phyloP scores from a whole-genome alignment of 139 green algal genomes.

The Chlorella ohadii region DNA sequence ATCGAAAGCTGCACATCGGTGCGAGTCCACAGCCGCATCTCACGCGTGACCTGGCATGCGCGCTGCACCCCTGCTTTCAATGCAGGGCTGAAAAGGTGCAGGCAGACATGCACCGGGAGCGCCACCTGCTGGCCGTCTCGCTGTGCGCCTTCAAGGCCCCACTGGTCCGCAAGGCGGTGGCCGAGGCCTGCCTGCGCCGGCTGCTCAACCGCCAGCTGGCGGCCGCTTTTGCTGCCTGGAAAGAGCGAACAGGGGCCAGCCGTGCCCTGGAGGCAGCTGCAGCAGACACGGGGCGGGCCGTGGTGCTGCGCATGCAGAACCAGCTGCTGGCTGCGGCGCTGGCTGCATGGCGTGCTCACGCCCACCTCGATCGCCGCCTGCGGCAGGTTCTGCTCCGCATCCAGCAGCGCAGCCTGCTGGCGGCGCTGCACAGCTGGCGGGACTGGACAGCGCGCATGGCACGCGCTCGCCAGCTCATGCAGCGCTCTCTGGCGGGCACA shows the following conservation, averaged over 20 bases:
- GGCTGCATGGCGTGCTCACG: not conserved
- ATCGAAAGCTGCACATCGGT: too few species aligned
- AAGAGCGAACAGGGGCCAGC: not conserved
- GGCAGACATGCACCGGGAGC: not conserved
- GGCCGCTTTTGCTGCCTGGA: constrained; percentile 26
- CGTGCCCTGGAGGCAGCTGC: not conserved
- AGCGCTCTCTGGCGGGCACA: constrained; percentile 12
- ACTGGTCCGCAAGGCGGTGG: not conserved
- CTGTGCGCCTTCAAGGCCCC: not conserved
- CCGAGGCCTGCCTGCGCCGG: constrained; percentile 2
- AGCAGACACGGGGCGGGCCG: not conserved
- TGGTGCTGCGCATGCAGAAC: constrained; percentile 28
- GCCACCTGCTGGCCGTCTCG: not conserved
- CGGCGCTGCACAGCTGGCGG: constrained; percentile 28
- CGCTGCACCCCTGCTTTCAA: not conserved
- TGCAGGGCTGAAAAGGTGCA: not conserved
- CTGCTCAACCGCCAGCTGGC: constrained; percentile 31
- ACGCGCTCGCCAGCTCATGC: constrained; percentile 11
- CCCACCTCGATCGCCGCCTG: not conserved
- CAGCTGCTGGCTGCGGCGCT: constrained; percentile 12
- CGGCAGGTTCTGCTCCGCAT: constrained; percentile 19
- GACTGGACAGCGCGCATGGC: not conserved
- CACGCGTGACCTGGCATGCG: not conserved
- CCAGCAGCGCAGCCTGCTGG: constrained; percentile 5
- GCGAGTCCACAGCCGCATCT: too few species aligned